Percentiles rank a stretch among this genome's conserved stretches.
phyloP scores from a whole-genome alignment of 2,329 filamentous ascomycete species.

The Ilyonectria mors-panacis region DNA sequence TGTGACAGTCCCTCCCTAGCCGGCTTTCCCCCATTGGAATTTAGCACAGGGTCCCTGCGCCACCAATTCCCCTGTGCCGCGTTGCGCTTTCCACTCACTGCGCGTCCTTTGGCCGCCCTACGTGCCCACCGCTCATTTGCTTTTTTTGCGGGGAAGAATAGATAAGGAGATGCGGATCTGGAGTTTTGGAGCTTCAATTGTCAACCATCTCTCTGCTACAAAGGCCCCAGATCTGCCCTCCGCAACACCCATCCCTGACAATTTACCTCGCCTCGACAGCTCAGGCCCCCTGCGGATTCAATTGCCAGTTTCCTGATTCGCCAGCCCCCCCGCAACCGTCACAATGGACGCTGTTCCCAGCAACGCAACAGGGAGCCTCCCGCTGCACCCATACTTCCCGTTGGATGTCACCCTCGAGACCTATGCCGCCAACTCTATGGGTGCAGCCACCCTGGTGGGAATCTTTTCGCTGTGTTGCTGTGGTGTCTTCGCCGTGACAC shows the following conservation, averaged over 20 bases:
- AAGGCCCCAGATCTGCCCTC: neutral
- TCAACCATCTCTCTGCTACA: neutral
- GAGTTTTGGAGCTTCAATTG: conserved; percentile 27
- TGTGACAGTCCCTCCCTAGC: neutral
- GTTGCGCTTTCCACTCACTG: neutral
- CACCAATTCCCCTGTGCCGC: conserved; percentile 6
- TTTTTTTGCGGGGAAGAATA: conserved; percentile 1
- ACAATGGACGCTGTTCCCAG: conserved; percentile 36
- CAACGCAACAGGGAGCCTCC: conserved; percentile 27
- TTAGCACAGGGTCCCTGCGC: neutral
- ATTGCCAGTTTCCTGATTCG: neutral
- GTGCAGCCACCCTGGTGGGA: conserved; percentile 70
- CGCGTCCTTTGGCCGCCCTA: neutral
- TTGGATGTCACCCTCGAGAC: conserved; percentile 71
- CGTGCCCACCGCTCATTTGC: conserved; percentile 14
- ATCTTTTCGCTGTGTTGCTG: conserved; percentile 72
- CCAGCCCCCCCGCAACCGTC: neutral
- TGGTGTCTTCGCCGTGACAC: conserved; percentile 71
- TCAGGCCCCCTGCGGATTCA: neutral
- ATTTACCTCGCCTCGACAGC: neutral
- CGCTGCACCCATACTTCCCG: conserved; percentile 79
- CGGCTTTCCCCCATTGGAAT: neutral
- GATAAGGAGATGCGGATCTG: conserved; percentile 43
- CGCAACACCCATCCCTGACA: neutral
- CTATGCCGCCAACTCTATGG: conserved; percentile 77